Percentiles rank a stretch among this genome's conserved stretches.
Evolutionary conservation across 225 moss, liverwort and hornwort species (phyloP).

Genomic region (Sphagnum contortum): DNA sequence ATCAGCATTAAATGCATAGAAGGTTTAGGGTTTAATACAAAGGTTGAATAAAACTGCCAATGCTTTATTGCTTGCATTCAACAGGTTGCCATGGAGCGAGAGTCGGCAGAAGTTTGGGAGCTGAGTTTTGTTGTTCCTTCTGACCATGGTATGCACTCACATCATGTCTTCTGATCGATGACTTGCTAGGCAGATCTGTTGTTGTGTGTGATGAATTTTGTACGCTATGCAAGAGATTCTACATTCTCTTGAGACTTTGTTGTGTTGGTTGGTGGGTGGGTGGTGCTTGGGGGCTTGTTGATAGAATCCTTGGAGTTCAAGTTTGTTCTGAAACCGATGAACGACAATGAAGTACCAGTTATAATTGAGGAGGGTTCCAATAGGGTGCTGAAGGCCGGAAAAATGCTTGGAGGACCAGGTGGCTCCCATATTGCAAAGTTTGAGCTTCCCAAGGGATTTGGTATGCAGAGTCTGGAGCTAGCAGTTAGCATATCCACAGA

Average conservation of each 20-base stretch:
- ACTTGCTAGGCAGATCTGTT: too few relatives aligned
- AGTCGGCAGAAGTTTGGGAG: constrained; percentile 65
- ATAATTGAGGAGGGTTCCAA: constrained; percentile 67
- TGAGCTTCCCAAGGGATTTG: constrained; percentile 41
- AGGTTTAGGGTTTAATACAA: too few relatives aligned
- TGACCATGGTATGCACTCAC: constrained; percentile 36
- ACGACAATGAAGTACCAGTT: constrained; percentile 42
- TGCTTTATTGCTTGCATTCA: not conserved
- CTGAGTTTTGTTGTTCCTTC: constrained; percentile 73
- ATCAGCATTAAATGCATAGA: too few relatives aligned
- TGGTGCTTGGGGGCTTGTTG: too few relatives aligned
- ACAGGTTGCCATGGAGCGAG: constrained; percentile 80
- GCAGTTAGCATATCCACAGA: constrained; percentile 61
- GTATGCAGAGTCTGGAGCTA: constrained; percentile 53
- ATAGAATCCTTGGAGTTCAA: constrained; percentile 70
- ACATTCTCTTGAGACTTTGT: too few relatives aligned
- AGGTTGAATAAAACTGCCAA: too few relatives aligned
- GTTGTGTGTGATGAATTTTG: too few relatives aligned
- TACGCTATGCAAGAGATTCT: too few relatives aligned
- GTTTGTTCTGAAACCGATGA: constrained; percentile 57
- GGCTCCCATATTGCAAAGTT: constrained; percentile 40
- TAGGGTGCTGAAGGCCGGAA: constrained; percentile 50
- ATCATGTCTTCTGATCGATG: too few relatives aligned
- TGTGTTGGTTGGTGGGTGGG: too few relatives aligned
- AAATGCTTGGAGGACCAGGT: constrained; percentile 59